Evolutionary conservation across 441 rosid species (phyloP).

Genomic region (Bruguiera hainesii): DNA sequence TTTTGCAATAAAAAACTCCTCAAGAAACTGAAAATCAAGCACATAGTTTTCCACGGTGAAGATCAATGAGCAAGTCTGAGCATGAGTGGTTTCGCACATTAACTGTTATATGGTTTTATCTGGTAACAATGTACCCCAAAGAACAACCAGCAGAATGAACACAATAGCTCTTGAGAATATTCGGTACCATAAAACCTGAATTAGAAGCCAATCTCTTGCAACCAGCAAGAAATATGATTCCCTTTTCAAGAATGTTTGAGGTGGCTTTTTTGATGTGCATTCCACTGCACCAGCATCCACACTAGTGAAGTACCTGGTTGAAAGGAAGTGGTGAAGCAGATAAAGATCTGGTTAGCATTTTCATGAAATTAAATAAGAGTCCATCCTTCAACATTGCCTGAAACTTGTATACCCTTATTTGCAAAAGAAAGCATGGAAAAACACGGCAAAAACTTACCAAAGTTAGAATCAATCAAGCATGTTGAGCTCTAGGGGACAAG

Average conservation of each 20-base stretch:
- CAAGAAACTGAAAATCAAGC: too few relatives aligned
- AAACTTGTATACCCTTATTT: too few relatives aligned
- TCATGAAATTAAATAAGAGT: neutral
- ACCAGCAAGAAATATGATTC: neutral
- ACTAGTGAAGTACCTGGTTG: conserved; percentile 66
- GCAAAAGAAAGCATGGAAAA: too few relatives aligned
- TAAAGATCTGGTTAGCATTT: neutral
- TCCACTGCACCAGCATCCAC: conserved; percentile 89
- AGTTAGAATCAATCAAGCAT: too few relatives aligned
- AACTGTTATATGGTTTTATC: too few relatives aligned
- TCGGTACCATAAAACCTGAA: neutral
- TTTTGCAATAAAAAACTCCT: too few relatives aligned
- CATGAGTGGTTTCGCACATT: too few relatives aligned
- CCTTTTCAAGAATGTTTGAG: conserved; percentile 36
- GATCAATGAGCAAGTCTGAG: too few relatives aligned
- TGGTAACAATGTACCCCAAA: neutral
- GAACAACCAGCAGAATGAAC: neutral
- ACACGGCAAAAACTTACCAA: too few relatives aligned
- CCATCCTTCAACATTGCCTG: too few relatives aligned
- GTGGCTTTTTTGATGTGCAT: conserved; percentile 39
- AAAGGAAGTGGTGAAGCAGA: neutral
- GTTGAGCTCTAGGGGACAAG: too few relatives aligned
- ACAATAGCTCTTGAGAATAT: neutral
- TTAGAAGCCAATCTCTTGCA: neutral
- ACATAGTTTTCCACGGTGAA: too few relatives aligned